These are phyloP conservation scores for Sisymbrium irio DNA, from an alignment of 345 rosid species.

Conservation along the genomic window DNA sequence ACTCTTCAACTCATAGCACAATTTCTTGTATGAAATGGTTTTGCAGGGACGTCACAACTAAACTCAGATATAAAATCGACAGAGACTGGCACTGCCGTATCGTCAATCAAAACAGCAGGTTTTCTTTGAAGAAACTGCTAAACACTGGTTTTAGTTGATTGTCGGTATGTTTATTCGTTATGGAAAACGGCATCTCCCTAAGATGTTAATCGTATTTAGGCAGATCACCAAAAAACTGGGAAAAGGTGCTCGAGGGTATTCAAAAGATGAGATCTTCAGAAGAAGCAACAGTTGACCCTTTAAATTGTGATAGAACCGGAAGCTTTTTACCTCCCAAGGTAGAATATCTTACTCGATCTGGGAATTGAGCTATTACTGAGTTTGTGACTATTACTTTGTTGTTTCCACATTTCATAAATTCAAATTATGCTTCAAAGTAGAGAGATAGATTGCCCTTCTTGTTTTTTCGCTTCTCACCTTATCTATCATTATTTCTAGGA, in stretches of 20 bases:
- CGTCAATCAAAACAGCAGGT: slow-evolving; percentile 8
- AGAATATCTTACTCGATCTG: background rate
- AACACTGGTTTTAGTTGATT: background rate
- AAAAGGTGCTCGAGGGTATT: slow-evolving; percentile 33
- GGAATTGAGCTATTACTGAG: background rate
- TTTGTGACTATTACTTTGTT: slow-evolving; percentile 3
- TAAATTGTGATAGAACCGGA: slow-evolving; percentile 34
- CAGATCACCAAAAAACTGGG: slow-evolving; percentile 34
- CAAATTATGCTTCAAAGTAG: background rate
- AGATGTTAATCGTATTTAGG: slow-evolving; percentile 22
- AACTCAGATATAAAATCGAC: background rate
- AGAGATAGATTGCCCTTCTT: background rate
- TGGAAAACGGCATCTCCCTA: background rate
- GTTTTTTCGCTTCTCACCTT: slow-evolving; percentile 5
- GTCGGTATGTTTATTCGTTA: background rate
- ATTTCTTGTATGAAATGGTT: background rate
- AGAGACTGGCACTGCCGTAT: slow-evolving; percentile 33
- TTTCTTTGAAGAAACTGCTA: background rate
- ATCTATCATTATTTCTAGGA: slow-evolving; percentile 37
- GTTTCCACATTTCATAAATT: background rate
- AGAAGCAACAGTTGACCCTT: slow-evolving; percentile 19
- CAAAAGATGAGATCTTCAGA: slow-evolving; percentile 25
- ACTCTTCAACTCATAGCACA: background rate
- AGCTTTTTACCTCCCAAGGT: slow-evolving; percentile 41
- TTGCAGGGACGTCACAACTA: slow-evolving; percentile 37